Percentiles rank a stretch among this genome's conserved stretches.
phyloP scores from a whole-genome alignment of 495 filamentous ascomycete genomes.

The Lasiosphaeris hirsuta region DNA sequence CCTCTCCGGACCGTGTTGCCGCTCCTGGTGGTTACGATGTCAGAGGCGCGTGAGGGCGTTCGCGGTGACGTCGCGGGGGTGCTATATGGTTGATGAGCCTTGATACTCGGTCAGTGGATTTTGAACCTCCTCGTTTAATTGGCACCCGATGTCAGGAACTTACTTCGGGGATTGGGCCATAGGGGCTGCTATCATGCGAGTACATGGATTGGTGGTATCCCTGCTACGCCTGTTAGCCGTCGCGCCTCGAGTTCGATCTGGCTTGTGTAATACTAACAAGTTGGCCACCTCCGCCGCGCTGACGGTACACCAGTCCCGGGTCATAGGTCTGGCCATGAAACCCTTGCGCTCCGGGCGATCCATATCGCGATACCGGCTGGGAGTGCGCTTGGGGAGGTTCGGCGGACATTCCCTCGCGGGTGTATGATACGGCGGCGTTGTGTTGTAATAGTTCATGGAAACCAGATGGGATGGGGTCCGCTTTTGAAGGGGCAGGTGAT shows the following conservation, averaged over 20 bases:
- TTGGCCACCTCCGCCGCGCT: constrained; percentile 20
- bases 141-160: constrained; percentile 8
- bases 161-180: constrained; percentile 31
- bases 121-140: background rate
- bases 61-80: constrained; percentile 51
- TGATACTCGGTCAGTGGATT: background rate
- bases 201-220: constrained; percentile 37
- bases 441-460: constrained; percentile 49
- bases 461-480: constrained; percentile 40
- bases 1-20: constrained; percentile 23
- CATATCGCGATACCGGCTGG: constrained; percentile 42
- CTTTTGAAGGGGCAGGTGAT: constrained; percentile 41
- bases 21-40: constrained; percentile 45
- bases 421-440: constrained; percentile 37
- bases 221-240: constrained; percentile 25
- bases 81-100: constrained; percentile 40
- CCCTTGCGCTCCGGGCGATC: constrained; percentile 34
- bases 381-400: constrained; percentile 34
- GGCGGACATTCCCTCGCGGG: constrained; percentile 20
- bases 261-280: constrained; percentile 10
- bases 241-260: background rate
- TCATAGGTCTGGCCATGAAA: constrained; percentile 20
- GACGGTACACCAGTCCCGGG: constrained; percentile 25
- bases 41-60: constrained; percentile 38
- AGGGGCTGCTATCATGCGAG: constrained; percentile 30